Evolutionary conservation across 2,329 filamentous ascomycete species (phyloP).

Genomic region (Helicocarpus griseus): DNA sequence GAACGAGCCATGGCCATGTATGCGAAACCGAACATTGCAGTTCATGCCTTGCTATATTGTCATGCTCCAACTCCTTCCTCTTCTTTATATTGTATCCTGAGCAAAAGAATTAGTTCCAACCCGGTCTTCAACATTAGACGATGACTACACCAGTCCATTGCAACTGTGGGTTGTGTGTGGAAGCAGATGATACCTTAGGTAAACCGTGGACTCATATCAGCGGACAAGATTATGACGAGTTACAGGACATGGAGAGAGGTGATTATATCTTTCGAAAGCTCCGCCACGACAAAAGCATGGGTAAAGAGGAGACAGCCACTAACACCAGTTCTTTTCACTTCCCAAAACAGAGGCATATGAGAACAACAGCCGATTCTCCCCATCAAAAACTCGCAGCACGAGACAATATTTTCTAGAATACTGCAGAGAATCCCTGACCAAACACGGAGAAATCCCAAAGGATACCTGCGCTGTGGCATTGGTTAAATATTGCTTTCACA

Average conservation of each 20-base stretch:
- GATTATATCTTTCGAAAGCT: background rate
- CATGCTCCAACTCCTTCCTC: background rate
- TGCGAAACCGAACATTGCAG: no score
- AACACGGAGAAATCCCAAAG: background rate
- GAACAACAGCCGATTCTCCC: background rate
- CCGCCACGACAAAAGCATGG: background rate
- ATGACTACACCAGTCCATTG: background rate
- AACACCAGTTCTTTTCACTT: background rate
- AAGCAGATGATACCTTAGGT: background rate
- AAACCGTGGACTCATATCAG: background rate
- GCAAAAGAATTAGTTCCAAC: no score
- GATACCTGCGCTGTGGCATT: background rate
- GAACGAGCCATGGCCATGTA: no score
- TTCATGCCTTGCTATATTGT: no score
- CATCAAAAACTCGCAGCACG: background rate
- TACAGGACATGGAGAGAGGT: background rate
- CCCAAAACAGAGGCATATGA: background rate
- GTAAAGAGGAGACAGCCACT: background rate
- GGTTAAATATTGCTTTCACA: background rate
- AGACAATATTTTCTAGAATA: background rate
- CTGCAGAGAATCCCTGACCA: background rate
- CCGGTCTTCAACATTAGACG: background rate
- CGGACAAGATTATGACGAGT: background rate
- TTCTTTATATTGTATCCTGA: no score
- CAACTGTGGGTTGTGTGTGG: background rate